Conservation (phyloP, 2,329 filamentous ascomycete species). For the Neoarthrinium moseri region DNA sequence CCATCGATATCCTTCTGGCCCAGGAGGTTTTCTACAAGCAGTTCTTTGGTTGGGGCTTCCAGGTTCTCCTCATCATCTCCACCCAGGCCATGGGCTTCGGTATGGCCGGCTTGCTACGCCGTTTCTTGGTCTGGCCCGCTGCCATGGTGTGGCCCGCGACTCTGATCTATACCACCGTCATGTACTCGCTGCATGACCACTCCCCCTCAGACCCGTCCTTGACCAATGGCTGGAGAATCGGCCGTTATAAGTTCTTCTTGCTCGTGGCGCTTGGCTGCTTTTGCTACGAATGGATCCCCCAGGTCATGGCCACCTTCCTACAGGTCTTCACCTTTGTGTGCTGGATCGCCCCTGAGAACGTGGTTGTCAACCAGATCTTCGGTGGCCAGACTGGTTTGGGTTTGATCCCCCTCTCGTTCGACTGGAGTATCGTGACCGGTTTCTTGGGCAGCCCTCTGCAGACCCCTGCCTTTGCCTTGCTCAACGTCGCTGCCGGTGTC, state of each 20-base stretch:
- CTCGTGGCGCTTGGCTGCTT: conserved; percentile 50
- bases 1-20: conserved; percentile 34
- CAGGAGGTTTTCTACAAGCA: conserved; percentile 50
- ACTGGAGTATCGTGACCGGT: conserved; percentile 47
- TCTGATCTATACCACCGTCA: conserved; percentile 59
- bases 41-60: conserved; percentile 55
- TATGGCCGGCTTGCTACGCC: conserved; percentile 56
- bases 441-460: conserved; percentile 48
- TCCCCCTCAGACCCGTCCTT: conserved; percentile 47
- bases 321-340: conserved; percentile 60
- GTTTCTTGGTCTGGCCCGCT: conserved; percentile 60
- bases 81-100: conserved; percentile 65
- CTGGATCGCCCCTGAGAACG: conserved; percentile 60
- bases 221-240: conserved; percentile 57
- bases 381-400: conserved; percentile 58
- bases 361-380: conserved; percentile 63
- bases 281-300: conserved; percentile 61
- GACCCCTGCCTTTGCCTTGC: conserved; percentile 55
- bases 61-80: conserved; percentile 58
- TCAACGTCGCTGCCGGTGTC: conserved; percentile 53
- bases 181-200: conserved; percentile 65
- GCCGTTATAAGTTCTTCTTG: conserved; percentile 57
- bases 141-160: conserved; percentile 65
- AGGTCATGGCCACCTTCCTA: conserved; percentile 61
- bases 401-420: conserved; percentile 60